A percentile compares a stretch with the other conserved stretches of the same genome.
phyloP scores from a whole-genome alignment of 108 stramenopile species.

The Cyclotella kingstonii region DNA sequence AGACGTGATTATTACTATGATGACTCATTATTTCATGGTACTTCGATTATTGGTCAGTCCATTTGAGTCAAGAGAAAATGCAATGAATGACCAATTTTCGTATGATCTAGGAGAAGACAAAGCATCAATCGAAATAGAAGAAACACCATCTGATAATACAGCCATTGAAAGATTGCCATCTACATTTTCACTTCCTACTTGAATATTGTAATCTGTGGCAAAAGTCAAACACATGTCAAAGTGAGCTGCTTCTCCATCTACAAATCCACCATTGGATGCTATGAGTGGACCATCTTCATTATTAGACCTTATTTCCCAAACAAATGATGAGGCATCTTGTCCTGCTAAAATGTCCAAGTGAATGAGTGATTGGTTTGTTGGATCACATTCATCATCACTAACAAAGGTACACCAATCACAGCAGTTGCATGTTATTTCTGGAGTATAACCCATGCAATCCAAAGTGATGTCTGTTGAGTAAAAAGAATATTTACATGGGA shows the following conservation, averaged over 20 bases:
- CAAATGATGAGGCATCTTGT: neutral
- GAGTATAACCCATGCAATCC: slow-evolving; percentile 5
- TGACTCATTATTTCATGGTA: no score
- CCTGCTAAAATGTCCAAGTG: neutral
- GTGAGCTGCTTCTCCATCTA: no score
- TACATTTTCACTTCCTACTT: neutral
- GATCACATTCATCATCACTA: slow-evolving; percentile 5
- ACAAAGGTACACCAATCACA: slow-evolving; percentile 15
- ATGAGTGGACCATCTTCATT: neutral
- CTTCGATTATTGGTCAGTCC: no score
- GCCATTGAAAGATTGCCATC: neutral
- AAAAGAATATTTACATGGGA: slow-evolving; percentile 1
- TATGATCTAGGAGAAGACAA: neutral
- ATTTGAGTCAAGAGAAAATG: neutral
- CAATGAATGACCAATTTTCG: neutral
- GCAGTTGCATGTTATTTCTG: slow-evolving; percentile 8
- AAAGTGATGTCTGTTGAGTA: no score
- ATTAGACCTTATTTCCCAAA: no score
- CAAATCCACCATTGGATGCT: neutral
- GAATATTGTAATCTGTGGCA: neutral
- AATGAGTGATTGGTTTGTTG: neutral
- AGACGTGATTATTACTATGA: no score
- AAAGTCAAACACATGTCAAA: neutral
- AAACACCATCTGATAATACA: neutral
- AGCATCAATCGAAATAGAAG: neutral